A percentile compares a stretch with the other conserved stretches of the same genome.
Conservation (phyloP, 78 protist genomes). For the Guillardia theta region DNA sequence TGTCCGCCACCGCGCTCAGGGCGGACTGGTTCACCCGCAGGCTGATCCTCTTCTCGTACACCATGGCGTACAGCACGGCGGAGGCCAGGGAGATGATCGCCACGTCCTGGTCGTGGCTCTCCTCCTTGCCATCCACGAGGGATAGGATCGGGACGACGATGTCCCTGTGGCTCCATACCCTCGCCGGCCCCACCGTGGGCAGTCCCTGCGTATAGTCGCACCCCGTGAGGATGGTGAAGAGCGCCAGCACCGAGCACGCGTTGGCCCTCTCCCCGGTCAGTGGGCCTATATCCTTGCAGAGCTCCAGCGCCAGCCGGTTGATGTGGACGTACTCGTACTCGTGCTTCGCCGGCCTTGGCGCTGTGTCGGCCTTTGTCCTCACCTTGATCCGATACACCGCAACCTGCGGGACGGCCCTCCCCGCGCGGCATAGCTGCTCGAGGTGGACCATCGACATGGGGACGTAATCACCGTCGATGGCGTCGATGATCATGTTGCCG, state of each 20-base stretch:
- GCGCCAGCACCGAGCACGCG: background rate
- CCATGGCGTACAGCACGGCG: no score
- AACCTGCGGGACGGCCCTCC: background rate
- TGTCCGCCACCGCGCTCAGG: no score
- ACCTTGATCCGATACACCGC: background rate
- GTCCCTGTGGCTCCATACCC: background rate
- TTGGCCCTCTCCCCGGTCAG: background rate
- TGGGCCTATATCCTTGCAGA: background rate
- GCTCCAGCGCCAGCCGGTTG: background rate
- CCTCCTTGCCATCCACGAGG: background rate
- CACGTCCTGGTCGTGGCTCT: no score
- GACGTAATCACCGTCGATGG: background rate
- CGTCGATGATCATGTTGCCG: background rate
- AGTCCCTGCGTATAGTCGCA: background rate
- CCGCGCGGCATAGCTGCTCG: background rate
- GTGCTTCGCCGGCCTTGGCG: background rate
- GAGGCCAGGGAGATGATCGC: no score
- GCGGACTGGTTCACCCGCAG: no score
- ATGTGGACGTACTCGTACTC: background rate
- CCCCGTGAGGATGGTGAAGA: background rate
- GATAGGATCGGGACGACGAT: no score
- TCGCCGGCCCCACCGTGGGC: background rate
- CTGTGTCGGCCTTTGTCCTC: background rate
- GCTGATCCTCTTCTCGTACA: no score
- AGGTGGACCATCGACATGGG: background rate